phyloP scores from a whole-genome alignment of 2,329 filamentous ascomycete species.

The Juglanconis sp. region DNA sequence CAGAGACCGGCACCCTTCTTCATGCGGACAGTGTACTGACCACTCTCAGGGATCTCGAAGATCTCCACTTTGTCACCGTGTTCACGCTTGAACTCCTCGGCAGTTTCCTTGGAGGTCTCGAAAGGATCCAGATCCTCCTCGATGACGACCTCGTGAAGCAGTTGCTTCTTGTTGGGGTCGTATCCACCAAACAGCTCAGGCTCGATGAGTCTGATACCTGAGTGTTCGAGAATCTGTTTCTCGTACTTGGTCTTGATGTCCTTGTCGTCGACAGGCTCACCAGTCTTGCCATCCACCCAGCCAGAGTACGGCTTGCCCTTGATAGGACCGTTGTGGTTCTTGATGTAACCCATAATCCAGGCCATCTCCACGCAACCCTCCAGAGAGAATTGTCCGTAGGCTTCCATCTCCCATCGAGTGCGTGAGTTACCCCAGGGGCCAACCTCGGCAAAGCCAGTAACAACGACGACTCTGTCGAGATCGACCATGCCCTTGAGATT shows the following conservation, averaged over 20 bases:
- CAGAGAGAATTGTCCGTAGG: slow-evolving; percentile 90
- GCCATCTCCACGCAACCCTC: slow-evolving; percentile 99
- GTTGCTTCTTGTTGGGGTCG: slow-evolving; percentile 96
- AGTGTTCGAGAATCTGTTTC: slow-evolving; percentile 92
- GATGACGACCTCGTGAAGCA: slow-evolving; percentile 96
- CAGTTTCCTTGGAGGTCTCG: slow-evolving; percentile 94
- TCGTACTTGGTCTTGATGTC: slow-evolving; percentile 98
- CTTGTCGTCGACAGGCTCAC: slow-evolving; percentile 95
- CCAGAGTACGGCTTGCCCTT: slow-evolving; percentile 97
- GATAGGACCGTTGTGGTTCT: slow-evolving; percentile 93
- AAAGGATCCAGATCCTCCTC: slow-evolving; percentile 97
- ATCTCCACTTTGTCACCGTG: slow-evolving; percentile 97
- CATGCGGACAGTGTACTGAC: slow-evolving; percentile 90
- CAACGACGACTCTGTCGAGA: slow-evolving; percentile 94
- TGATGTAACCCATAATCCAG: slow-evolving; percentile 99
- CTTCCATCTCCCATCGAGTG: slow-evolving; percentile 99
- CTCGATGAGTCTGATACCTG: slow-evolving; percentile 95
- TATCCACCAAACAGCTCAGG: slow-evolving; percentile 96
- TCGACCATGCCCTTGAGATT: slow-evolving; percentile 97
- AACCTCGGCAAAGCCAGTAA: slow-evolving; percentile 93
- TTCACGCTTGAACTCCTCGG: slow-evolving; percentile 94
- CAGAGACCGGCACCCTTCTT: slow-evolving; percentile 93
- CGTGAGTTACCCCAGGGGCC: slow-evolving; percentile 98
- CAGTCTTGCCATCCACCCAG: slow-evolving; percentile 92
- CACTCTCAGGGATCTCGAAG: slow-evolving; percentile 90